Conservation (phyloP, 2,329 filamentous ascomycete species). For the Periconia macrospinosa region DNA sequence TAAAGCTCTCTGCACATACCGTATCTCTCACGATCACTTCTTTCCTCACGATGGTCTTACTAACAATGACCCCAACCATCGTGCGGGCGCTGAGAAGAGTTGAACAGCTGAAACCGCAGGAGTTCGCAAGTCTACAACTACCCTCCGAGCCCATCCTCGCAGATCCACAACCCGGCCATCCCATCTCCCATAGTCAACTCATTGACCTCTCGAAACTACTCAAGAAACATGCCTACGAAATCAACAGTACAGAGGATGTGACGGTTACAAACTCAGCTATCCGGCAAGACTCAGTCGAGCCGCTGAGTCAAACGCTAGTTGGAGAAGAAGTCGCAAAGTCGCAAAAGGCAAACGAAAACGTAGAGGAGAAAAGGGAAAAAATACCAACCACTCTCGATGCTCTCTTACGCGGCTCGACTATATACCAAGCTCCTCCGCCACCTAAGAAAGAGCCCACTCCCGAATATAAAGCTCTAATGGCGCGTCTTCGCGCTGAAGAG, state of each 20-base stretch:
- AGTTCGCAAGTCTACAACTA: slow-evolving; percentile 23
- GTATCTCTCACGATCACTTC: slow-evolving; percentile 1
- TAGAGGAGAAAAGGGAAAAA: background rate
- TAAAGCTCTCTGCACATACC: background rate
- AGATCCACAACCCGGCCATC: slow-evolving; percentile 60
- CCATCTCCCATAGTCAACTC: slow-evolving; percentile 72
- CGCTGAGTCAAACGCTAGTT: background rate
- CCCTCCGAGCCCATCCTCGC: slow-evolving; percentile 54
- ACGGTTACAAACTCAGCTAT: background rate
- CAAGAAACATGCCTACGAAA: slow-evolving; percentile 30
- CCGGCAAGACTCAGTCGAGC: background rate
- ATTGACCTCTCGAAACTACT: slow-evolving; percentile 63
- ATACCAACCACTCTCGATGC: slow-evolving; percentile 59
- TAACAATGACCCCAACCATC: slow-evolving; percentile 73
- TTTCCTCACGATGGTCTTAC: slow-evolving; percentile 64
- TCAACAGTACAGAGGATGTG: background rate
- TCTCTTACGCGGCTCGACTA: slow-evolving; percentile 69
- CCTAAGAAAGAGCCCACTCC: slow-evolving; percentile 68
- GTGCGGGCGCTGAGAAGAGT: slow-evolving; percentile 61
- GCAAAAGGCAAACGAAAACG: background rate
- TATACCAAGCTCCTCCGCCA: slow-evolving; percentile 79
- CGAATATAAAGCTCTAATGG: slow-evolving; percentile 88
- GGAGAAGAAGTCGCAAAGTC: background rate
- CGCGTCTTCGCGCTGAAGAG: slow-evolving; percentile 76
- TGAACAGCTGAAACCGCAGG: slow-evolving; percentile 18